Evolutionary conservation across 805 yeast genomes (phyloP).

Genomic region (Yarrowia bubula): DNA sequence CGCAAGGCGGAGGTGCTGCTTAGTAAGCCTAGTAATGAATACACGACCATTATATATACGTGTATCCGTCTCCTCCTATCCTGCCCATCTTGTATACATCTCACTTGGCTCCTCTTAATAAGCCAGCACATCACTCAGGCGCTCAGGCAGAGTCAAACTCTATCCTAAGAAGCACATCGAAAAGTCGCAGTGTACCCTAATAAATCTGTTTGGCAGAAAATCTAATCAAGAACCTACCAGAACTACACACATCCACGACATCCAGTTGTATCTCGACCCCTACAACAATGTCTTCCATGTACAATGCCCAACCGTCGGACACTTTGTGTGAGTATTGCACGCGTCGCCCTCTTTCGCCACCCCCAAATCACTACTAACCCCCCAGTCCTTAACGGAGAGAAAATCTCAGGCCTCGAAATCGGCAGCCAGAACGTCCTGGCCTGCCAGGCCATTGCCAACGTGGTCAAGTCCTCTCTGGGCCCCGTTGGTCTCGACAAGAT

Average conservation of each 20-base stretch:
- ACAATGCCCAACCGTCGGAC: conserved; percentile 80
- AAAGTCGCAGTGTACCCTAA: conserved; percentile 1
- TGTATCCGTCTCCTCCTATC: not conserved
- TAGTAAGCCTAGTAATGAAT: too few relatives aligned
- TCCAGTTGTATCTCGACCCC: not conserved
- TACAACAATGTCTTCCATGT: conserved; percentile 56
- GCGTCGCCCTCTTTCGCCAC: not conserved
- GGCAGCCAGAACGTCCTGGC: conserved; percentile 95
- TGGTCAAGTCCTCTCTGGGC: conserved; percentile 87
- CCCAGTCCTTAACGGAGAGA: conserved; percentile 86
- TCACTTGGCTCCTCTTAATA: not conserved
- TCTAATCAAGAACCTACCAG: conserved; percentile 23
- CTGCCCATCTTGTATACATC: too few relatives aligned
- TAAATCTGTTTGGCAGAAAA: not conserved
- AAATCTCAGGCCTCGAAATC: conserved; percentile 92
- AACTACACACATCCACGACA: conserved; percentile 13
- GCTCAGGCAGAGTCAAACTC: conserved; percentile 15
- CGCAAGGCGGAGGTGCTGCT: too few relatives aligned
- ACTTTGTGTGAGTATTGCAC: conserved; percentile 58
- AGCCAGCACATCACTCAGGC: conserved; percentile 17
- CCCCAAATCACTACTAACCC: conserved; percentile 27
- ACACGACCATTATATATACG: too few relatives aligned
- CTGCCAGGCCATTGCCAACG: conserved; percentile 81
- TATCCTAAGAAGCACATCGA: conserved; percentile 21
- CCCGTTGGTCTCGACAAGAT: conserved; percentile 98